Base-by-base conservation (phyloP, 768 basidiomycete species). In the Lanmaoa rubissima region DNA sequence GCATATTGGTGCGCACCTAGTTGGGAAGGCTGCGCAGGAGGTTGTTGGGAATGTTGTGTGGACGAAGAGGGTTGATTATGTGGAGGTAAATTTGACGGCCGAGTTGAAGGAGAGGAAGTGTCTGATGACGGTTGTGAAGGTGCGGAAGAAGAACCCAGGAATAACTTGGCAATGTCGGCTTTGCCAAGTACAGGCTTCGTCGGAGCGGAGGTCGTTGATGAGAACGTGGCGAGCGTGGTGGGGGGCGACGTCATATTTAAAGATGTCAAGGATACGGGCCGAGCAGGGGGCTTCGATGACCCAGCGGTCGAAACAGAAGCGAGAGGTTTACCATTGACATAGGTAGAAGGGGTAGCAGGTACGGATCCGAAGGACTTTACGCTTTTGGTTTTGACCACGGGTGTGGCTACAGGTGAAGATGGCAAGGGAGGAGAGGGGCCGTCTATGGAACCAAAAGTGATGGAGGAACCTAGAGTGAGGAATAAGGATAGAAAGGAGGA, bases 371-470 rank as follows among this genome's bases (percentile, higher is more conserved):
- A 94, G 43, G 88, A 83, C 73, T 87, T 92, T 64, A 93, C 87
- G 65, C 75, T 81, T 66, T 87, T 87, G 60, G 84, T 77, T 77
- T 85, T 88, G 68, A 84, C 77, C 61, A 74, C 79, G 55, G 77
- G 83, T 36, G 83, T 80, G 49, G 83, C 76, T 53, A 90, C 88
- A 36, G 92, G 90, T 10, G 91, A 92, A 45, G 91, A 88, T 36
- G 92, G 90, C 65, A 93, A 86, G 58, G 87, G 81, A 51, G 90
- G 85, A 62, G 76, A 71, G 12, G 79, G 82, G 73, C 92, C 89
- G 75, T 92, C 88, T 80, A 94, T 90, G 45, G 92, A 92, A 65
- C 94, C 94, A 77, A 95, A 94, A 48, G 88, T 89, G 62, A 96
- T 86, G 51, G 82, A 76, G 55, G 85, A 83, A 65, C 81, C 84